A percentile compares a stretch with the other conserved stretches of the same genome.
Conservation (phyloP, 2,329 filamentous ascomycete genomes). For the Ophiocordyceps camponoti-rufipedis region DNA sequence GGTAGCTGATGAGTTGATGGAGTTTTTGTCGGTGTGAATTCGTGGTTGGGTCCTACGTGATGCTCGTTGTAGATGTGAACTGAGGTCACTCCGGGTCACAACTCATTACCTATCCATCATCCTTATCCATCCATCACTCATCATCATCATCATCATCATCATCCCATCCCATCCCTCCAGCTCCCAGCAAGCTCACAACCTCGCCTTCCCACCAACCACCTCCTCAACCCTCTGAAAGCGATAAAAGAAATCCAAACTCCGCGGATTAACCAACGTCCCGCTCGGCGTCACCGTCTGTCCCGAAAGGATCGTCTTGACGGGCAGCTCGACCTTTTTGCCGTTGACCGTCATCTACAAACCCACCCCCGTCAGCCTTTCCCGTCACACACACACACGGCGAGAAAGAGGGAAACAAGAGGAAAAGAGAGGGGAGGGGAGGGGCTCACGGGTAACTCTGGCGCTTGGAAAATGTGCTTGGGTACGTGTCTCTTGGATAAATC, state of each 20-base stretch:
- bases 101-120: too few species aligned
- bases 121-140: too few species aligned
- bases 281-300: constrained; percentile 57
- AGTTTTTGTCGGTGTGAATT: too few species aligned
- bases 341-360: constrained; percentile 52
- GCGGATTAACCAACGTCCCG: constrained; percentile 59
- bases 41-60: too few species aligned
- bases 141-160: not conserved
- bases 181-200: constrained; percentile 7
- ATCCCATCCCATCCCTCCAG: not conserved
- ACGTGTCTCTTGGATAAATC: constrained; percentile 59
- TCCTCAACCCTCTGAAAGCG: constrained; percentile 35
- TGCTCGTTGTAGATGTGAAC: too few species aligned
- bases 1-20: too few species aligned
- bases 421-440: constrained; percentile 4
- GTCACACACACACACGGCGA: not conserved
- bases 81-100: too few species aligned
- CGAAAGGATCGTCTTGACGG: constrained; percentile 69
- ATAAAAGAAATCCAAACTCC: constrained; percentile 62
- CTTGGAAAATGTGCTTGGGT: constrained; percentile 62
- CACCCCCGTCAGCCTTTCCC: constrained; percentile 2
- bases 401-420: not conserved
- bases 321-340: constrained; percentile 69
- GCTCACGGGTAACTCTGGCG: constrained; percentile 60
- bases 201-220: constrained; percentile 11